Percentiles rank a stretch among this genome's conserved stretches.
phyloP scores from a whole-genome alignment of 2,329 filamentous ascomycete genomes.

The Cordyceps fumosorosea region DNA sequence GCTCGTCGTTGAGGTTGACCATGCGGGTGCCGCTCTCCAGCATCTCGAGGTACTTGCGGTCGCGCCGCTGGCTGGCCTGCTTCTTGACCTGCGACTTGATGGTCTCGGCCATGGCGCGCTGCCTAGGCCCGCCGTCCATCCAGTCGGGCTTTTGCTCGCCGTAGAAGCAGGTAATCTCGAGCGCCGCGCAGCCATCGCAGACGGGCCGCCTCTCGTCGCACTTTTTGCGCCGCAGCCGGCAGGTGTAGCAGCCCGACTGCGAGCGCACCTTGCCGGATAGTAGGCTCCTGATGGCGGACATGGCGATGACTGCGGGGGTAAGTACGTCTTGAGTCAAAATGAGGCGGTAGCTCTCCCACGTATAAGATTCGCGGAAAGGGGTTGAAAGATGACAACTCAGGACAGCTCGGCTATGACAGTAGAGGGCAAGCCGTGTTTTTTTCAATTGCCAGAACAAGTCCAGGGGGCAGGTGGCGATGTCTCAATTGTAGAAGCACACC shows the following conservation, averaged over 20 bases:
- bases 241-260: constrained; percentile 53
- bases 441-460: not conserved
- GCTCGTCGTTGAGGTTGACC: constrained; percentile 14
- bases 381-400: not conserved
- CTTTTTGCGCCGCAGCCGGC: constrained; percentile 54
- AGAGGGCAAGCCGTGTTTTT: not conserved
- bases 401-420: not conserved
- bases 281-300: constrained; percentile 19
- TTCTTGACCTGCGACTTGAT: constrained; percentile 54
- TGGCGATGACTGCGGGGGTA: constrained; percentile 1
- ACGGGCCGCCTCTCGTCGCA: constrained; percentile 49
- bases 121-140: constrained; percentile 47
- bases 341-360: not conserved
- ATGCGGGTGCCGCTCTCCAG: constrained; percentile 28
- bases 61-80: constrained; percentile 42
- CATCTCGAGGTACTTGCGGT: constrained; percentile 41
- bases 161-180: constrained; percentile 53
- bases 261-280: constrained; percentile 30
- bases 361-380: not conserved
- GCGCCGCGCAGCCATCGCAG: constrained; percentile 43
- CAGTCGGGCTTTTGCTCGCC: constrained; percentile 46
- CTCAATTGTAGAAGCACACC: no score
- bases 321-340: not conserved
- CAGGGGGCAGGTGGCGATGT: not conserved
- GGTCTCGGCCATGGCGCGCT: constrained; percentile 44